A percentile compares a stretch with the other conserved stretches of the same genome.
Conservation (phyloP, 352 stramenopile genomes). For the Nothophytophthora sp. region DNA sequence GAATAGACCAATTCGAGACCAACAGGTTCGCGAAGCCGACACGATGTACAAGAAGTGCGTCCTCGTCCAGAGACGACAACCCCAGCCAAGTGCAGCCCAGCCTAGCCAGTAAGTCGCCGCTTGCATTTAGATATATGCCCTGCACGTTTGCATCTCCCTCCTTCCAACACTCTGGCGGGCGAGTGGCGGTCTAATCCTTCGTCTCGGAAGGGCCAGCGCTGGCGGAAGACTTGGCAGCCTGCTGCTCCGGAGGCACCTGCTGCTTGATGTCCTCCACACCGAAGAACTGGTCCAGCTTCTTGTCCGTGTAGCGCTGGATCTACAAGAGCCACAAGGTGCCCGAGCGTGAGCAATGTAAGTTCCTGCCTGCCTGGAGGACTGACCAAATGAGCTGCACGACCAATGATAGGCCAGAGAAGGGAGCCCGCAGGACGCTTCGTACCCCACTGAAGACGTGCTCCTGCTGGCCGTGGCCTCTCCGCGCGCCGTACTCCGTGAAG, state of each 20-base stretch:
- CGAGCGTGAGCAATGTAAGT: neutral
- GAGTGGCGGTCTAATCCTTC: slow-evolving; percentile 18
- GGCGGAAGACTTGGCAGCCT: neutral
- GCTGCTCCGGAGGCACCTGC: slow-evolving; percentile 18
- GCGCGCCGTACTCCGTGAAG: slow-evolving; percentile 80
- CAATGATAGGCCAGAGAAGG: too few relatives aligned
- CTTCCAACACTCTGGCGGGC: neutral
- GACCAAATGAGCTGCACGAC: too few relatives aligned
- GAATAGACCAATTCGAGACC: too few relatives aligned
- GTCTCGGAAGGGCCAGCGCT: slow-evolving; percentile 9
- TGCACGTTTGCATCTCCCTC: slow-evolving; percentile 18
- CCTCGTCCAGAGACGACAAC: neutral
- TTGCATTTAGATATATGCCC: slow-evolving; percentile 33
- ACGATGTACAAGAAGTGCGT: neutral
- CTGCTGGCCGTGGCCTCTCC: slow-evolving; percentile 42
- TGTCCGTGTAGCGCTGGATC: slow-evolving; percentile 79
- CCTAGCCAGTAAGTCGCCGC: slow-evolving; percentile 19
- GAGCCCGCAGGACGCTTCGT: slow-evolving; percentile 12
- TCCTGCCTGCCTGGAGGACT: too few relatives aligned
- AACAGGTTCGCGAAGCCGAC: too few relatives aligned
- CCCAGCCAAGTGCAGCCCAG: slow-evolving; percentile 4
- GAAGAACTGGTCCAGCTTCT: slow-evolving; percentile 88
- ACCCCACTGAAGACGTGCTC: slow-evolving; percentile 83
- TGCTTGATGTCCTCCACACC: slow-evolving; percentile 70
- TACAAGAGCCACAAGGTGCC: slow-evolving; percentile 9